Percentiles rank a stretch among this genome's conserved stretches.
Evolutionary conservation across 2,329 filamentous ascomycete genomes (phyloP).

Genomic region (Blastomyces emzantsi): DNA sequence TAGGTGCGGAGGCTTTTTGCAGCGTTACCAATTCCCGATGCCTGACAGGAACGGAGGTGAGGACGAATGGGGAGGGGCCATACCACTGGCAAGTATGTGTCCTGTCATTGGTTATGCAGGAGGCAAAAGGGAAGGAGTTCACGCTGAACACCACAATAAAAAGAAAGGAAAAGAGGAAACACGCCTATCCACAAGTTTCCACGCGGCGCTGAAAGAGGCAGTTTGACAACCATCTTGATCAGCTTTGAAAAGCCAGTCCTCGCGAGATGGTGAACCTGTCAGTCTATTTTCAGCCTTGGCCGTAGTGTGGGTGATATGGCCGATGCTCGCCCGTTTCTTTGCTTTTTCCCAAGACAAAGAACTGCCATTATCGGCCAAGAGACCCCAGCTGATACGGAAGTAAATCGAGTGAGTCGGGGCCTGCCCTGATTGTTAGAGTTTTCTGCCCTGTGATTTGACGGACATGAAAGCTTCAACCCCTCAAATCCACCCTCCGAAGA

Average conservation of each 20-base stretch:
- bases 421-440: background rate
- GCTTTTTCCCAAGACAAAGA: slow-evolving; percentile 8
- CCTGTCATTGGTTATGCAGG: slow-evolving; percentile 6
- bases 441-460: slow-evolving; percentile 3
- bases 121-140: background rate
- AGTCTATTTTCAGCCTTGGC: slow-evolving; percentile 2
- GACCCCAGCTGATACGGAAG: background rate
- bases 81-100: slow-evolving; percentile 2
- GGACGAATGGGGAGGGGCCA: slow-evolving; percentile 5
- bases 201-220: background rate
- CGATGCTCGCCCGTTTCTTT: slow-evolving; percentile 2
- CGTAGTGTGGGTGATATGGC: slow-evolving; percentile 6
- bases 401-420: background rate
- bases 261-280: background rate
- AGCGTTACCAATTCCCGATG: slow-evolving; percentile 8
- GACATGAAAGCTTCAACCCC: background rate
- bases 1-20: slow-evolving; percentile 8
- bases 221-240: background rate
- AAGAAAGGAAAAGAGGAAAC: background rate
- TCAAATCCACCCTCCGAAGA: background rate
- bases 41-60: slow-evolving; percentile 4
- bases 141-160: background rate
- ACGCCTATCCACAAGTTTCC: background rate
- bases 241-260: background rate
- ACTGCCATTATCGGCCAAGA: slow-evolving; percentile 3